Conservation (phyloP, 2,329 filamentous ascomycete genomes). For the Polychaeton citri region DNA sequence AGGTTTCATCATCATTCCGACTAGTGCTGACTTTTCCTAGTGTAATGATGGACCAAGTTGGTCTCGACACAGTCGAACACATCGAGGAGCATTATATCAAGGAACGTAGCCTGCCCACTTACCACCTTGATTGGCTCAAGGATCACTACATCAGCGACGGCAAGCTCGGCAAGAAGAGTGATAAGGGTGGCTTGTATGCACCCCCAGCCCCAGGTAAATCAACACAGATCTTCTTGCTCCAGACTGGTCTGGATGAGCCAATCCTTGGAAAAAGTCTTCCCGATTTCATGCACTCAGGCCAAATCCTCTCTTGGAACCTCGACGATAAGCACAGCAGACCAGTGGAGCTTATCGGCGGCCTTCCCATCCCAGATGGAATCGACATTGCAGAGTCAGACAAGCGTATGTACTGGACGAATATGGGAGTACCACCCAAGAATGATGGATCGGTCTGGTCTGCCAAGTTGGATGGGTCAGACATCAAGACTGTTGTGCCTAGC, state of each 20-base stretch:
- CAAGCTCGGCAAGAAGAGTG: slow-evolving; percentile 27
- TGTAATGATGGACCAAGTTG: slow-evolving; percentile 36
- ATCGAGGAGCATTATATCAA: slow-evolving; percentile 42
- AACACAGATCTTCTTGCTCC: slow-evolving; percentile 9
- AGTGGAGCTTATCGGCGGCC: slow-evolving; percentile 3
- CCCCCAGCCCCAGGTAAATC: slow-evolving; percentile 1
- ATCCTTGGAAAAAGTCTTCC: slow-evolving; percentile 4
- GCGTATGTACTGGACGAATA: slow-evolving; percentile 22
- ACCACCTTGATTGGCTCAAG: slow-evolving; percentile 31
- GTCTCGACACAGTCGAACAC: slow-evolving; percentile 39
- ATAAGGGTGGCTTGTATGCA: slow-evolving; percentile 7
- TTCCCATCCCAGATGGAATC: slow-evolving; percentile 20
- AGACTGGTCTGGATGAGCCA: slow-evolving; percentile 6
- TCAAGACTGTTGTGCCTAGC: slow-evolving; percentile 28
- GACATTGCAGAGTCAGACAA: slow-evolving; percentile 8
- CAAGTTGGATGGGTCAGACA: slow-evolving; percentile 36
- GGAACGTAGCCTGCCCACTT: slow-evolving; percentile 31
- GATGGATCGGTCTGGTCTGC: slow-evolving; percentile 9
- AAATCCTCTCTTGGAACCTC: slow-evolving; percentile 9
- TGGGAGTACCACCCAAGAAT: slow-evolving; percentile 6
- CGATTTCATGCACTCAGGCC: slow-evolving; percentile 5
- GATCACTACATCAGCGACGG: slow-evolving; percentile 33
- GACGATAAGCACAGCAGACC: slow-evolving; percentile 5
- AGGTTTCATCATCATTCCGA: too few species aligned
- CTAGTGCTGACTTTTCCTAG: slow-evolving; percentile 20